These are phyloP conservation scores for Retiboletus flavoniger DNA, from an alignment of 1,284 basidiomycete genomes.

Conservation along the genomic window DNA sequence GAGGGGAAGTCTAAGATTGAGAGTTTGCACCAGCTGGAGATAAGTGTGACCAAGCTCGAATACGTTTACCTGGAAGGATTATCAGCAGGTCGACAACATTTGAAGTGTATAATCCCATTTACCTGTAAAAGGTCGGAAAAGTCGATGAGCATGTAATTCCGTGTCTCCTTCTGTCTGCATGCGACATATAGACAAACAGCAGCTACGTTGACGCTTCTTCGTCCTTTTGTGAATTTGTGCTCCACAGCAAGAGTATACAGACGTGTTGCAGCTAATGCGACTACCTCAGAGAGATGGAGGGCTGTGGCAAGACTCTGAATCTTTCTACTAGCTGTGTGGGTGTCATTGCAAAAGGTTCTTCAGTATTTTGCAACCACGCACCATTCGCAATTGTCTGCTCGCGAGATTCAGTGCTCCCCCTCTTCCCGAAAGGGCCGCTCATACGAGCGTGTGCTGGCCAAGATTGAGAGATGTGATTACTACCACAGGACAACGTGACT, in stretches of 20 bases:
- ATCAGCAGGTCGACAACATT: not conserved
- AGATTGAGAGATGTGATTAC: slow-evolving; percentile 2
- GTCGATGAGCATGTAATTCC: slow-evolving; percentile 97
- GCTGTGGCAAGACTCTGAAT: slow-evolving; percentile 81
- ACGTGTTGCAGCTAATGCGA: slow-evolving; percentile 80
- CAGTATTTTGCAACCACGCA: slow-evolving; percentile 34
- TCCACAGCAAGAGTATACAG: slow-evolving; percentile 94
- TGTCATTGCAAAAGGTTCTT: not conserved
- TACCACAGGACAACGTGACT: slow-evolving; percentile 36
- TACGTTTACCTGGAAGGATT: slow-evolving; percentile 79
- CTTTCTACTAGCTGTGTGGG: slow-evolving; percentile 65
- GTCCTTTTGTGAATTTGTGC: slow-evolving; percentile 91
- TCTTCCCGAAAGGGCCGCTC: slow-evolving; percentile 76
- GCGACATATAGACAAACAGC: slow-evolving; percentile 96
- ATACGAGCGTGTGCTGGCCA: slow-evolving; percentile 72
- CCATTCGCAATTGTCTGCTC: slow-evolving; percentile 90
- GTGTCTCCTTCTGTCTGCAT: slow-evolving; percentile 86
- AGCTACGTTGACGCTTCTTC: slow-evolving; percentile 89
- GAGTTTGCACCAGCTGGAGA: slow-evolving; percentile 87
- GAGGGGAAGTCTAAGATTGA: slow-evolving; percentile 85
- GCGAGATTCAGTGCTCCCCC: slow-evolving; percentile 73
- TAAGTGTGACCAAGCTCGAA: slow-evolving; percentile 97
- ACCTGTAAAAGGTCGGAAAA: slow-evolving; percentile 92
- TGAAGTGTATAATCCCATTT: slow-evolving; percentile 20
- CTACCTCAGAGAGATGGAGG: slow-evolving; percentile 76